Percentiles rank a stretch among this genome's conserved stretches.
Conservation (phyloP, 805 yeast species). For the Saccharomycopsis guyanensis region DNA sequence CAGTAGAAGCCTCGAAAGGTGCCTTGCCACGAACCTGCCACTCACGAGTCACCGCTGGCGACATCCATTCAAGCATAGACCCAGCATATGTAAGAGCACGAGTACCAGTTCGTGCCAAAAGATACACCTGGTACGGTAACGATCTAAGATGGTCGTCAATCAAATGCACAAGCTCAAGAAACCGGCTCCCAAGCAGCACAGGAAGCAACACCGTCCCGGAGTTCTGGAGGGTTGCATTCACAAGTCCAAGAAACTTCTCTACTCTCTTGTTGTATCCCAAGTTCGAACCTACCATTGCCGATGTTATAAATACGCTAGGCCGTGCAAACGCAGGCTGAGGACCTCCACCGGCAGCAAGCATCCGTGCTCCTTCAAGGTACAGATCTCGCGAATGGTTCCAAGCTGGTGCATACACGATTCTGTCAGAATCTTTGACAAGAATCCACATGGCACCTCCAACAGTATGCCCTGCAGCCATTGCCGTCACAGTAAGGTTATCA, state of each 20-base stretch:
- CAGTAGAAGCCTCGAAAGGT: conserved; percentile 70
- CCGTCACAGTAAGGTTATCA: conserved; percentile 43
- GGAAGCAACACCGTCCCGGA: conserved; percentile 76
- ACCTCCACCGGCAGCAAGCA: conserved; percentile 49
- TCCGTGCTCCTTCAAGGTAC: conserved; percentile 64
- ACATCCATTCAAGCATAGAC: conserved; percentile 94
- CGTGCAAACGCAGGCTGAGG: conserved; percentile 55
- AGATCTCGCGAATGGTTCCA: conserved; percentile 95
- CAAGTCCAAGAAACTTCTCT: conserved; percentile 52
- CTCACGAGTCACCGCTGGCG: conserved; percentile 71
- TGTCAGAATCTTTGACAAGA: conserved; percentile 64
- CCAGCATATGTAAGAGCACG: conserved; percentile 74
- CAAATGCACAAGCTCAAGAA: conserved; percentile 68
- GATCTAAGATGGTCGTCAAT: conserved; percentile 54
- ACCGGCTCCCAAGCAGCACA: conserved; percentile 70
- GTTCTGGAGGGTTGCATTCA: conserved; percentile 56
- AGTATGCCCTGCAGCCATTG: conserved; percentile 86
- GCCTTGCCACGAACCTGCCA: conserved; percentile 71
- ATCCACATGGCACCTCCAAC: conserved; percentile 93
- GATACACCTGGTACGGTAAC: conserved; percentile 50
- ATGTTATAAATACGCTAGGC: conserved; percentile 79
- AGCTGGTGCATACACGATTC: conserved; percentile 77
- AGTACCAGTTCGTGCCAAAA: conserved; percentile 73
- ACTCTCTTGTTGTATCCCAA: conserved; percentile 55
- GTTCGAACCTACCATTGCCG: conserved; percentile 56